A percentile compares a stretch with the other conserved stretches of the same genome.
Conservation (phyloP, 139 green algal species). For the Micromonas pusilla region DNA sequence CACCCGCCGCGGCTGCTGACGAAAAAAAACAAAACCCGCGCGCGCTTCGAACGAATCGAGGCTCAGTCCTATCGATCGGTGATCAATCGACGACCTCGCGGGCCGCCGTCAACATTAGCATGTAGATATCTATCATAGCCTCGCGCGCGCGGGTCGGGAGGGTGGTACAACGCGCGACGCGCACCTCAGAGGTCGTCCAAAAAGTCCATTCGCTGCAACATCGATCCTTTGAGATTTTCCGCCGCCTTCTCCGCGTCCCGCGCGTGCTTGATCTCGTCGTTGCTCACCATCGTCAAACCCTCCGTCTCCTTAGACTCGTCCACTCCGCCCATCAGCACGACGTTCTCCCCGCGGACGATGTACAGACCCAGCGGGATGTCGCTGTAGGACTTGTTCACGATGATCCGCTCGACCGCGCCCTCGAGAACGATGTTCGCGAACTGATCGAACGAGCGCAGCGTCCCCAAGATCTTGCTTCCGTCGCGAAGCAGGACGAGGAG, state of each 20-base stretch:
- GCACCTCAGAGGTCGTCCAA: too few species aligned
- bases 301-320: constrained; percentile 37
- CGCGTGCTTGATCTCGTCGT: constrained; percentile 54
- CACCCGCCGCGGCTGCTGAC: neutral
- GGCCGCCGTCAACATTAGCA: constrained; percentile 20
- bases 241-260: constrained; percentile 55
- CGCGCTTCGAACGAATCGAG: neutral
- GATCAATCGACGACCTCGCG: neutral
- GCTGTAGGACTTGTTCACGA: constrained; percentile 59
- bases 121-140: constrained; percentile 17
- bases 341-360: constrained; percentile 76
- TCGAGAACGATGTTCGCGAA: constrained; percentile 67
- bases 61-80: constrained; percentile 26
- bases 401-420: constrained; percentile 61
- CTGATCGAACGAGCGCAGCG: constrained; percentile 21
- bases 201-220: constrained; percentile 66
- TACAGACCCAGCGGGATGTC: constrained; percentile 72
- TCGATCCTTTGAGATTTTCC: constrained; percentile 56
- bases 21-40: neutral
- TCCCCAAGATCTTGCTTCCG: constrained; percentile 23
- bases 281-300: constrained; percentile 49
- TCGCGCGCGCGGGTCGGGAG: neutral
- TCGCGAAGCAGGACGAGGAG: constrained; percentile 22
- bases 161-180: neutral
- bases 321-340: constrained; percentile 75